Evolutionary conservation across 768 basidiomycete species (phyloP).

Genomic region (Termitomyces sp.): DNA sequence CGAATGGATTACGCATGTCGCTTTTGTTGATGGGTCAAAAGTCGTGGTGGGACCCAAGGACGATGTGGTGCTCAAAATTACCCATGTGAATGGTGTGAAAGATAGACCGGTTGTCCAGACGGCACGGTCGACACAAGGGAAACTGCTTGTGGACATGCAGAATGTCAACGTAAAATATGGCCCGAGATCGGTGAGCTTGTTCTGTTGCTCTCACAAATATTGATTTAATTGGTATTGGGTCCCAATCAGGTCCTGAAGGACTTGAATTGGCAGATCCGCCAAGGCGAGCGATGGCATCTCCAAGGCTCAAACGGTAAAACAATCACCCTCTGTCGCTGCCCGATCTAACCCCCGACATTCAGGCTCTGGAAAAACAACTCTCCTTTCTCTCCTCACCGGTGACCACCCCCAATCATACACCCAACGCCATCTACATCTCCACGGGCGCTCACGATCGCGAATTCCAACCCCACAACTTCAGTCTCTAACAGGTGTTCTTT

Average conservation of each 20-base stretch:
- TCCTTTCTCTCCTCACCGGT: slow-evolving; percentile 85
- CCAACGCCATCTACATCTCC: slow-evolving; percentile 42
- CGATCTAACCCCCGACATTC: neutral
- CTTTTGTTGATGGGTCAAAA: slow-evolving; percentile 42
- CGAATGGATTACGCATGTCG: slow-evolving; percentile 69
- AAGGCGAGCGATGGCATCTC: slow-evolving; percentile 88
- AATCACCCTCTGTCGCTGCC: neutral
- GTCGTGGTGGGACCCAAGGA: slow-evolving; percentile 51
- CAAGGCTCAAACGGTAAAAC: slow-evolving; percentile 78
- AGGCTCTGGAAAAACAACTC: slow-evolving; percentile 96
- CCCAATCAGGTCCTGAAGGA: slow-evolving; percentile 61
- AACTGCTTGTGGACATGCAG: slow-evolving; percentile 53
- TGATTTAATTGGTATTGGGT: neutral
- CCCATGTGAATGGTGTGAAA: neutral
- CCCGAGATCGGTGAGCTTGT: slow-evolving; percentile 45
- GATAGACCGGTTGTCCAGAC: neutral
- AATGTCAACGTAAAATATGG: slow-evolving; percentile 72
- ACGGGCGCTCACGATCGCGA: slow-evolving; percentile 50
- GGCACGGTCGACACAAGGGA: neutral
- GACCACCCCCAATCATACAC: slow-evolving; percentile 96
- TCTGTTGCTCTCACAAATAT: neutral
- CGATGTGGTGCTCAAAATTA: slow-evolving; percentile 29
- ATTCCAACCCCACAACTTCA: slow-evolving; percentile 69
- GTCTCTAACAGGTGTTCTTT: slow-evolving; percentile 71
- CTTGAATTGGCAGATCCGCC: slow-evolving; percentile 78